A percentile compares a stretch with the other conserved stretches of the same genome.
These are phyloP conservation scores for Gynostemma pentaphyllum DNA, from an alignment of 306 rosid genomes.

Conservation along the genomic window DNA sequence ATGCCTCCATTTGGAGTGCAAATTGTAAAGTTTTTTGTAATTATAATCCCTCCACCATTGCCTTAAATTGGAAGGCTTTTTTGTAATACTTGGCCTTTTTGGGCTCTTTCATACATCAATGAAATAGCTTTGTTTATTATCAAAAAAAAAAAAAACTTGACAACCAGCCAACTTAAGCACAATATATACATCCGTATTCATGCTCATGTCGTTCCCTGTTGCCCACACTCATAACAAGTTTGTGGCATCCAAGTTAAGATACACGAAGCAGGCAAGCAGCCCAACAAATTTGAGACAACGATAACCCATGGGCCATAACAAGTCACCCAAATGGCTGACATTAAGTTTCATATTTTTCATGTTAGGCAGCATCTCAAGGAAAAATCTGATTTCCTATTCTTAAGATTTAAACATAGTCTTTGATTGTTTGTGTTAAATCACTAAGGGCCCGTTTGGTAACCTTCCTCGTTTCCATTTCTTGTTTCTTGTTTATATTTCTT, in stretches of 20 bases:
- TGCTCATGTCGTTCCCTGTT: neutral
- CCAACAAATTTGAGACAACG: neutral
- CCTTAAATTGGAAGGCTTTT: too few relatives aligned
- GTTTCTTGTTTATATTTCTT: too few relatives aligned
- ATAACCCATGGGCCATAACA: neutral
- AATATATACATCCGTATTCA: neutral
- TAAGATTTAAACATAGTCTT: neutral
- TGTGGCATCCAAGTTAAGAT: neutral
- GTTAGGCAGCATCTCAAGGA: constrained; percentile 1
- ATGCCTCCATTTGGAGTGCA: too few relatives aligned
- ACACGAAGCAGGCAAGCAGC: neutral
- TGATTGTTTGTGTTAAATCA: too few relatives aligned
- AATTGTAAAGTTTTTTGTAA: too few relatives aligned
- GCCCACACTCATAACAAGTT: neutral
- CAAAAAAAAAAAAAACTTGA: too few relatives aligned
- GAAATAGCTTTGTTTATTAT: too few relatives aligned
- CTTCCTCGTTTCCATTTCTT: too few relatives aligned
- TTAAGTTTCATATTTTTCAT: neutral
- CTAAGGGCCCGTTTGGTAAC: too few relatives aligned
- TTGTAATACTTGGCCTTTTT: too few relatives aligned
- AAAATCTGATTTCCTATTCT: neutral
- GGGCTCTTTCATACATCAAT: too few relatives aligned
- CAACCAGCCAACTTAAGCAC: neutral
- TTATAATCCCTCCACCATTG: too few relatives aligned
- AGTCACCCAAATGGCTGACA: neutral